Base-by-base conservation (phyloP, 768 basidiomycete genomes). In the Botryobasidium botryosum region DNA sequence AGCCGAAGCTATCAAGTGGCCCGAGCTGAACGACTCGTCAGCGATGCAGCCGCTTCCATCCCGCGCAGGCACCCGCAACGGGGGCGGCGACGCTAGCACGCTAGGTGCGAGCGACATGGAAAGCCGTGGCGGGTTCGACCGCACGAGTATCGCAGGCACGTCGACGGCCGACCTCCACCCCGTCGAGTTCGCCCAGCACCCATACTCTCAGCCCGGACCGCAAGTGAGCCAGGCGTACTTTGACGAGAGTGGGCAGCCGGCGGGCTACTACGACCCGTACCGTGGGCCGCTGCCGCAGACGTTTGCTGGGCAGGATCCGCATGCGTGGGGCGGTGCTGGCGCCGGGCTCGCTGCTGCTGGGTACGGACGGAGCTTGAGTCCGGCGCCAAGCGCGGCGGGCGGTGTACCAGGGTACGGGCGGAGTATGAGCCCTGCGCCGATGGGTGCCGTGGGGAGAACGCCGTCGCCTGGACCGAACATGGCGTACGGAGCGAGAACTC, bases 1-100 rank as follows among this genome's bases (percentile, higher is more conserved):
- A 84, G 81, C 69, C 53, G 81, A 84, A 61, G 80, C 80, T 17
- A 88, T 88, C 62, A 86, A 86, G 61, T 88, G 85, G 85, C 85
- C 85, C 3, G 85, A 88, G 54, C 69, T 86, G 29, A 83, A 85
- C 58, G 61, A 54, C 50, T 42, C 46, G 18, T 32, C 50, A 13
- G 50, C 51, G 20, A 65, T 69, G 4, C 74, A 77, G 46, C 68
- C 82, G 13, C 66, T 84, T 6, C 82, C 82, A 17, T 73, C 77
- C 1, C 69, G 72, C 46, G 42, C n/a, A n/a, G n/a, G n/a, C n/a
- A n/a, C n/a, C n/a, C n/a, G n/a, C n/a, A n/a, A n/a, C n/a, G n/a
- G n/a, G n/a, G n/a, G n/a, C n/a, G n/a, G n/a, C n/a, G n/a, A n/a
- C n/a, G n/a, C n/a, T n/a, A n/a, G n/a, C n/a, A n/a, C n/a, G n/a